Evolutionary conservation across 2,329 filamentous ascomycete genomes (phyloP), one percentile per base, ranked within the genome.

Genomic region (Pseudogymnoascus sp.): DNA sequence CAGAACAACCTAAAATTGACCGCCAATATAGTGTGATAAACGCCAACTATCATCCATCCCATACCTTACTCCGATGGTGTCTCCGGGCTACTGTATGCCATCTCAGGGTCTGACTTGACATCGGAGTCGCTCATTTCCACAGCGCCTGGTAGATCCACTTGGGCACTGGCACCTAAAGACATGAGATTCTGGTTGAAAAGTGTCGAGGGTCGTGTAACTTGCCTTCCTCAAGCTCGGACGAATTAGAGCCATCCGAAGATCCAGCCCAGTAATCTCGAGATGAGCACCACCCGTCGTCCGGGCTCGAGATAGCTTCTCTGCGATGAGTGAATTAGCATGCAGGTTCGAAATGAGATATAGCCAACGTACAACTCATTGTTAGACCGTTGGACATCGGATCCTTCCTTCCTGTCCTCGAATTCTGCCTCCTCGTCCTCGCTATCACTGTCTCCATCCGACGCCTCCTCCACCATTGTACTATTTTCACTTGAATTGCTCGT

Each of bases 201-300:
- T 16, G 12, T n/a, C 46, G 8, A 11, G 46, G 25, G 18, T 16
- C 8, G 31, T 5, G 23, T 25, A 53, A 53, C 46, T 12, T 31
- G 31, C 46, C 46, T 53, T 53, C 46, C 25, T 34, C 46, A 56
- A 56, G 46, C 25, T 31, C 46, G 12, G 46, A 56, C 18, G 46
- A 56, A 34, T 56, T 31, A n/a, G 43, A 49, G 23, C 5, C 23
- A 1, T 5, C 25, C 9, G 46, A 56, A 12, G 46, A 56, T 7
- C 46, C 46, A 34, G 46, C 46, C 46, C 46, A 56, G 46, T 56
- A 56, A 56, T 56, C 46, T 34, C 46, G 46, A 34, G 46, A 56
- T 11, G 46, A 56, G 25, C 46, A 56, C 46, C 46, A 56, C 18
- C 46, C 46, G 46, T 56, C 46, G 16, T 56, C 46, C 34, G 46